Conservation (phyloP, 2,329 filamentous ascomycete genomes). For the Colletotrichum tropicale region DNA sequence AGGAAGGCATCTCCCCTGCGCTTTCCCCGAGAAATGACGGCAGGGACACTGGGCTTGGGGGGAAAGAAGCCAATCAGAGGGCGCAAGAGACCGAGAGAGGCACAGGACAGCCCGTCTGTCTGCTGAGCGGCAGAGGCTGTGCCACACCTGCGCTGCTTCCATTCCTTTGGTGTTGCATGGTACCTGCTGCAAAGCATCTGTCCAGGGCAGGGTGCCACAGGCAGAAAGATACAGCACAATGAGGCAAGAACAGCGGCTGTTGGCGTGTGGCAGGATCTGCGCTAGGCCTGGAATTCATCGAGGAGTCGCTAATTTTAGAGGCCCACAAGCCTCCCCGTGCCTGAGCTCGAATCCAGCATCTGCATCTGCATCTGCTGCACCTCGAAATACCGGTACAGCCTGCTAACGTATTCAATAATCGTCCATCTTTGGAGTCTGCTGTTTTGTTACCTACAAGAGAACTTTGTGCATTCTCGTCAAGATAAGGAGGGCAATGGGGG, state of each 20-base stretch:
- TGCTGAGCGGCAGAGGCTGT: background rate
- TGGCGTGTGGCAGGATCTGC: background rate
- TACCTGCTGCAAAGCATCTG: background rate
- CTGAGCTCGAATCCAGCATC: background rate
- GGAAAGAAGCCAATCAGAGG: background rate
- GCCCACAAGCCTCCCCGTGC: background rate
- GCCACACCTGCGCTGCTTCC: background rate
- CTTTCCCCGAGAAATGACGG: background rate
- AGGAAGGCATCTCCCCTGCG: background rate
- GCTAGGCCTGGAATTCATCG: background rate
- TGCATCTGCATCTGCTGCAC: background rate
- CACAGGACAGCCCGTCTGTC: background rate
- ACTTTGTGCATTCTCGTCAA: background rate
- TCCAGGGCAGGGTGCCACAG: background rate
- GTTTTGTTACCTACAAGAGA: accelerated
- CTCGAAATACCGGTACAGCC: background rate
- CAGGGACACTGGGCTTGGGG: background rate
- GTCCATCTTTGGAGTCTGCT: background rate
- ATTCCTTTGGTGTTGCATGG: background rate
- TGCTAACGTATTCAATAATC: background rate
- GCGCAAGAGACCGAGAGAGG: background rate
- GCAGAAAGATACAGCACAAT: background rate
- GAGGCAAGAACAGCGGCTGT: background rate
- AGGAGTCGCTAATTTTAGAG: background rate
- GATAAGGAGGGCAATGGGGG: background rate